Evolutionary conservation across 78 protist species (phyloP), one percentile per base, ranked within the genome.

Genomic region (Guillardia theta): DNA sequence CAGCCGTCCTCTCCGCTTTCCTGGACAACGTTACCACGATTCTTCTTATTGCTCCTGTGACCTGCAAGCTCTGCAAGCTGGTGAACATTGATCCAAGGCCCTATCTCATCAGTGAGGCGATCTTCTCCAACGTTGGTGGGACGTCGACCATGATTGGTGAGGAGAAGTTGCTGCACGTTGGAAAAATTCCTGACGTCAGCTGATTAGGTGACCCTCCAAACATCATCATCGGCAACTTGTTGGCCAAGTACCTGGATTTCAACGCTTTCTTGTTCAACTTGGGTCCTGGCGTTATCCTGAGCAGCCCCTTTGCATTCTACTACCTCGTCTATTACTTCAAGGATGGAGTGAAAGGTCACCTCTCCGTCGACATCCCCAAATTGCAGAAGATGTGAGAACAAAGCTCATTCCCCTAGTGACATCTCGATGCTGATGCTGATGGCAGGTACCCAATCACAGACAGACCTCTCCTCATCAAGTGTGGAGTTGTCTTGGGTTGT

Each of bases 171-270:
- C n/a, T 12, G 33, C 12, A 53, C 62, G 62, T 53, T 12, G 33
- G 12, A 12, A 18, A n/a, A n/a, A n/a, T n/a, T n/a, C n/a, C n/a
- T n/a, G n/a, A n/a, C n/a, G n/a, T n/a, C n/a, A n/a, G n/a, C n/a
- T n/a, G n/a, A n/a, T n/a, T n/a, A n/a, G n/a, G n/a, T 50, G 98
- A 97, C 94, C 98, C 98, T 18, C 98, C 97, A 30, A 96, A 96
- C 94, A 54, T 95, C 46, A 92, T 97, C 46, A 97, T 97, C 41
- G 98, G 94, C 90, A 78, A 78, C 90, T 44, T 78, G 90, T 50
- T 78, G 41, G 48, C 53, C 90, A 78, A 78, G 48, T 78, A 6
- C 83, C 33, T 88, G 39, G 64, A 21, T 48, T 88, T 88, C 93
- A 48, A 53, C 93, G 64, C 6, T 77, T 88, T 88, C 93, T n/a